These are phyloP conservation scores for Knoxdaviesia capensis DNA, from an alignment of 2,329 filamentous ascomycete genomes.

Conservation along the genomic window DNA sequence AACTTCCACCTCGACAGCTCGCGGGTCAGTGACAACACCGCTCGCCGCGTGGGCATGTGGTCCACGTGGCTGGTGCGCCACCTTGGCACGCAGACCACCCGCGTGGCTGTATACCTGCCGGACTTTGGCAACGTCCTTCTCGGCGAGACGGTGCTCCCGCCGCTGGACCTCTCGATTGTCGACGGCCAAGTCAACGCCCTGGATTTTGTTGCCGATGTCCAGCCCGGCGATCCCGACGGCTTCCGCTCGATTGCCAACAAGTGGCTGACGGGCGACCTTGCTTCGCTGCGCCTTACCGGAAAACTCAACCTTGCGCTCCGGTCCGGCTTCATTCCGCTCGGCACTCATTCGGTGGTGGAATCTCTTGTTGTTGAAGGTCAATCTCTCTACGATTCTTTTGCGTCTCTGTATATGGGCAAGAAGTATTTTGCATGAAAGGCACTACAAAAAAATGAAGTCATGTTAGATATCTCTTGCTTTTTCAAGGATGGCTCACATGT, in stretches of 20 bases:
- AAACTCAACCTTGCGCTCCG: conserved; percentile 54
- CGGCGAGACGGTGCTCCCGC: conserved; percentile 58
- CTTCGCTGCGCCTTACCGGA: conserved; percentile 49
- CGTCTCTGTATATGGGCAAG: conserved; percentile 39
- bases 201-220: conserved; percentile 59
- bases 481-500: neutral
- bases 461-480: conserved; percentile 5
- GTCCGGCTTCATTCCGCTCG: conserved; percentile 61
- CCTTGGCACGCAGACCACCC: conserved; percentile 52
- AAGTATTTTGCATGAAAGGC: conserved; percentile 18
- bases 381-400: conserved; percentile 45
- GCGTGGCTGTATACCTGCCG: conserved; percentile 60
- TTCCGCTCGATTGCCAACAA: conserved; percentile 69
- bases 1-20: conserved; percentile 64
- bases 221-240: conserved; percentile 55
- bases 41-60: conserved; percentile 56
- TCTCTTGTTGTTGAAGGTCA: conserved; percentile 67
- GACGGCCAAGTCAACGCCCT: conserved; percentile 60
- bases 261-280: conserved; percentile 65
- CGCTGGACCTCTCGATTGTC: conserved; percentile 53
- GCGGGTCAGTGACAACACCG: conserved; percentile 48
- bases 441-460: conserved; percentile 10
- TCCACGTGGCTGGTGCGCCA: conserved; percentile 64
- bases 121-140: conserved; percentile 62
- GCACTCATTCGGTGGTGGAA: conserved; percentile 56